phyloP scores from a whole-genome alignment of 2,329 filamentous ascomycete species.

The Neopestalotiopsis sp. region DNA sequence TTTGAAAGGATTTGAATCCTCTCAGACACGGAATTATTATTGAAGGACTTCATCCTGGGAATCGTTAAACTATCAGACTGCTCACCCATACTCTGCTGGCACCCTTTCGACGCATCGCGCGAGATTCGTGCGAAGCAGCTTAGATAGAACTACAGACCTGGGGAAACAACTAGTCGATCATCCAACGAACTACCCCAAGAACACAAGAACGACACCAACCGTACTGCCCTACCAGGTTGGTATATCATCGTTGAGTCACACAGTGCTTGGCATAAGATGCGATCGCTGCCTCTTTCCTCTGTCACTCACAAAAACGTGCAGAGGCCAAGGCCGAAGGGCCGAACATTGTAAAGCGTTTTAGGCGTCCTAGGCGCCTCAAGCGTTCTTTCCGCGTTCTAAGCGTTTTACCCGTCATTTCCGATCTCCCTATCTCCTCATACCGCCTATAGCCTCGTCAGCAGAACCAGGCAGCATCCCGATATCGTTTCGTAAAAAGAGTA shows the following conservation, averaged over 20 bases:
- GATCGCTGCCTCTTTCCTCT: too few species aligned
- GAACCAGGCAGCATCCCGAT: not conserved
- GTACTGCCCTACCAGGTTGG: too few species aligned
- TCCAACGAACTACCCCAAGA: too few species aligned
- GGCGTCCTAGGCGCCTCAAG: not conserved
- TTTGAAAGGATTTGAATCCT: not conserved
- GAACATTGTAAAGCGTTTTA: too few species aligned
- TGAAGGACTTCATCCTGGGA: too few species aligned
- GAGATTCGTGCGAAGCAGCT: not conserved
- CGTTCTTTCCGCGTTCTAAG: not conserved
- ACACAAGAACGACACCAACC: too few species aligned
- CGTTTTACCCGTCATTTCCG: not conserved
- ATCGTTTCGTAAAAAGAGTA: conserved; percentile 1
- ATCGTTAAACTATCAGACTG: too few species aligned
- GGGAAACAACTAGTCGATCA: not conserved
- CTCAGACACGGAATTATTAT: not conserved
- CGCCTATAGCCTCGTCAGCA: not conserved
- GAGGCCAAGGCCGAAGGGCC: too few species aligned
- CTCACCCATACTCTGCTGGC: not conserved
- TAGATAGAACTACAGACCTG: not conserved
- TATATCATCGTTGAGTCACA: too few species aligned
- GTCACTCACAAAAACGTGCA: too few species aligned
- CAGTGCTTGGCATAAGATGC: too few species aligned
- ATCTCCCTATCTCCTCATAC: not conserved
- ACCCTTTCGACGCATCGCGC: not conserved